Base-by-base conservation (phyloP, 352 stramenopile species). In the Blastocystis sp. region DNA sequence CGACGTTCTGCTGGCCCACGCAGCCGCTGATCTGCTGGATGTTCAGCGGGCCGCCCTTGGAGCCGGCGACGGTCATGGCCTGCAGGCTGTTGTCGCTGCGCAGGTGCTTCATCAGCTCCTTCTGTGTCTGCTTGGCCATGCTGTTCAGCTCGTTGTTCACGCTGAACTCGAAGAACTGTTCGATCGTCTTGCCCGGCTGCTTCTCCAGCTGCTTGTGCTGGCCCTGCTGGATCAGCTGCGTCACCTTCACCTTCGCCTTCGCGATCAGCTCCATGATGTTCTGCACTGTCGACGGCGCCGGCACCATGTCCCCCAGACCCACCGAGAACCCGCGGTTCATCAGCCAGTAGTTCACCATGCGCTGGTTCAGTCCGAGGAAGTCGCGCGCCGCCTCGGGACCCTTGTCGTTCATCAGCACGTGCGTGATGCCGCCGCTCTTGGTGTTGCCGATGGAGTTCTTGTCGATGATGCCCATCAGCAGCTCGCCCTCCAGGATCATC, bases 1-100 rank as follows among this genome's bases (percentile, higher is more conserved):
- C 94, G 54, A 97, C 93, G 90, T 96, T 96, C 89, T 97, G 94
- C 84, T 97, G 94, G 89, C 94, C 95, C 89, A 98, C 93, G 91
- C 95, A 98, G 84, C 96, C 97, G 92, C 99, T 98, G 94, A 99
- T 99, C 92, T 99, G 97, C 60, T 96, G 98, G 89, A 99, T 98
- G 91, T 99, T 99, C 90, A 99, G 98, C 90, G 98, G 98, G 11
- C 94, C 98, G 80, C 97, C 97, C 93, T 99, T 99, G 57, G 95
- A 98, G 78, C 97, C 97, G n/a, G 95, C 96, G 68, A 94, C 97
- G 70, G 98, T 96, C 90, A 98, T 99, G 76, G 95, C 96, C 92
- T 99, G 98, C 90, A 99, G 97, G 91, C 96, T 98, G 92, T 99
- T 99, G 21, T 94, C 95, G 79, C 96, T 96, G 40, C 96, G 96